Base-by-base conservation (phyloP, 345 rosid genomes). In the Populus pruinosa region DNA sequence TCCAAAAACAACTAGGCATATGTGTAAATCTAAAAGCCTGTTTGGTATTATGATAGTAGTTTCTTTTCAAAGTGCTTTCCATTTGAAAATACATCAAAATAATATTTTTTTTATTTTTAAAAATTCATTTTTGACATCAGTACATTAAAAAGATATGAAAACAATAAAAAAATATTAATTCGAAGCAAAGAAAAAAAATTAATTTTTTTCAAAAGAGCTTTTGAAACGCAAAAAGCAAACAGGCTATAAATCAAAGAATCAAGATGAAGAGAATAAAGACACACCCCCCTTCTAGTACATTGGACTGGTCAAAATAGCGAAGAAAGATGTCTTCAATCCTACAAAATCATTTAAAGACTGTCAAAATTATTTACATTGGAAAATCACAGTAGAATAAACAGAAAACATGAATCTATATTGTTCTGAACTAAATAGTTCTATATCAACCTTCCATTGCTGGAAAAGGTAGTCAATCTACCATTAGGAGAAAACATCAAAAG, bases 401-500 rank as follows among this genome's bases (percentile, higher is more conserved):
- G 2, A 50, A 50, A 50, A 50, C 55, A 50, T 50, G 55, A 50
- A 50, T 50, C 55, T 50, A 50, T 14, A 50, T 50, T 50, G 55
- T 5, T 50, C 55, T 50, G 21, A 50, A 50, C 55, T 50, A 6
- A 50, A 50, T 17, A 50, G 16, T 50, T 50, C 20, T 16, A 50
- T 49, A 49, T 50, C 55, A 14, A 50, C 55, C 55, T 50, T 50
- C 55, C 55, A 17, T 50, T 50, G 21, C 55, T 50, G 17, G 55
- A 4, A 50, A 50, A 50, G 55, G 20, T 50, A 50, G 55, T 50
- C 55, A 50, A 50, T 50, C 55, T 50, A 50, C 55, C 55, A 50
- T 50, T 29, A 17, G 98, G 99, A 83, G 97, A 91, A 83, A 91
- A 93, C 97, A 91, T 90, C 77, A 95, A 90, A 85, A 93, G 93